These are phyloP conservation scores for Leccinum disarticulatum DNA, from an alignment of 768 basidiomycete genomes.

Conservation along the genomic window DNA sequence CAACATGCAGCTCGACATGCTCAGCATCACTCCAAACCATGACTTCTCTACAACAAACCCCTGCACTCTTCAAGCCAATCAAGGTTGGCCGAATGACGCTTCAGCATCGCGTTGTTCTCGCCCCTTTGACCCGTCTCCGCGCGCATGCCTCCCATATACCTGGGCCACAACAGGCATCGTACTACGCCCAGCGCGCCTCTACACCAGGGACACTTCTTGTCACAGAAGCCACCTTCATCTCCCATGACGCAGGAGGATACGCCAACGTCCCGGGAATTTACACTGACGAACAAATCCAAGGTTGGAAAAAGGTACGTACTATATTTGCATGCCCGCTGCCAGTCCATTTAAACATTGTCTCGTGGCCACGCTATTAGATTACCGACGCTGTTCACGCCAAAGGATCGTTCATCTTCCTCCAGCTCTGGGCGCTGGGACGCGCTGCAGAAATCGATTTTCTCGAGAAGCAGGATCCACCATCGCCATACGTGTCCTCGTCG, in stretches of 20 bases:
- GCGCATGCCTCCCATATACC: not conserved
- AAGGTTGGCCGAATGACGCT: not conserved
- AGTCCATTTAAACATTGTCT: not conserved
- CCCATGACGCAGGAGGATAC: too few relatives aligned
- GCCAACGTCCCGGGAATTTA: too few relatives aligned
- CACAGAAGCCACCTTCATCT: too few relatives aligned
- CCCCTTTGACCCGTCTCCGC: not conserved
- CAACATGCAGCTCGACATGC: not conserved
- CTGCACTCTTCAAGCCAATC: not conserved
- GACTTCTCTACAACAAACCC: not conserved
- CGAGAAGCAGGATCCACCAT: constrained; percentile 33
- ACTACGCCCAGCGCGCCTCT: too few relatives aligned
- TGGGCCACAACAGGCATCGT: too few relatives aligned
- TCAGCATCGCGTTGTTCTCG: not conserved
- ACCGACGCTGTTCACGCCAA: not conserved
- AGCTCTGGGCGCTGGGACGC: constrained; percentile 51
- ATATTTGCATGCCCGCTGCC: not conserved
- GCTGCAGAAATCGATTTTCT: constrained; percentile 37
- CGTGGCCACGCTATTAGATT: not conserved
- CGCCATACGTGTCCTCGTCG: constrained; percentile 36
- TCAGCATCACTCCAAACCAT: not conserved
- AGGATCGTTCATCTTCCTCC: not conserved
- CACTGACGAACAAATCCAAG: not conserved
- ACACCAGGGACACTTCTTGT: too few relatives aligned
- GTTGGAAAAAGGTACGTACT: not conserved